Conservation (phyloP, 139 green algal species). For the Medakamo hakoo region DNA sequence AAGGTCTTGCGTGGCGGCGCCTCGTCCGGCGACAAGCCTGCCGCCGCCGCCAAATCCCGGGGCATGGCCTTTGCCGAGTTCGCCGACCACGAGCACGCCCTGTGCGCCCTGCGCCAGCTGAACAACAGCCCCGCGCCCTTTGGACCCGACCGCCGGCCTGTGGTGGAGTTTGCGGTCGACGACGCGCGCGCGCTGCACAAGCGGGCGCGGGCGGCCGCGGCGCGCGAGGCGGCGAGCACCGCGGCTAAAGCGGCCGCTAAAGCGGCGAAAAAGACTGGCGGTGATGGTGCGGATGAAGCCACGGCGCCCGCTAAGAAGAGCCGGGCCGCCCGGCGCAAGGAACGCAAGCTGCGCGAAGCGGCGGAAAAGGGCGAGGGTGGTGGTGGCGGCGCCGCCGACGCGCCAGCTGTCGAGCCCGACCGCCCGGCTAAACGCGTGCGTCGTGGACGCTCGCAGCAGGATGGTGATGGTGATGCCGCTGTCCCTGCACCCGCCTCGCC, state of each 20-base stretch:
- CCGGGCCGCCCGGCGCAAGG: too few relatives aligned
- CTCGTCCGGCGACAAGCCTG: conserved; percentile 3
- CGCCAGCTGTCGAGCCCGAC: neutral
- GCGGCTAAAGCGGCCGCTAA: neutral
- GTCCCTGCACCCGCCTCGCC: neutral
- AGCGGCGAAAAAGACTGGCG: neutral
- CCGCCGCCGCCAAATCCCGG: conserved; percentile 9
- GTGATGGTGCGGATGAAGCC: neutral
- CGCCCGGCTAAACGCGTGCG: neutral
- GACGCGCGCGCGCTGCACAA: conserved; percentile 46
- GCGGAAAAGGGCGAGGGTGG: neutral
- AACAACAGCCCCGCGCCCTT: conserved; percentile 82
- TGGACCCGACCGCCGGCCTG: conserved; percentile 36
- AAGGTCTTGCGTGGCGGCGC: conserved; percentile 57
- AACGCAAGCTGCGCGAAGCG: neutral
- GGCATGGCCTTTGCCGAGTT: conserved; percentile 92
- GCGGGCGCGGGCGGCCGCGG: neutral
- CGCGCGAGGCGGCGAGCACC: conserved; percentile 10
- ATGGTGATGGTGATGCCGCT: neutral
- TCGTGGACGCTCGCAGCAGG: neutral
- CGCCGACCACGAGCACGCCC: conserved; percentile 60
- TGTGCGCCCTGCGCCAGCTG: conserved; percentile 73
- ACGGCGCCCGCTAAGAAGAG: too few relatives aligned
- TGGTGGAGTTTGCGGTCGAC: conserved; percentile 83
- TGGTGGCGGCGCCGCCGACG: neutral